Conservation (phyloP, 108 stramenopile species). For the Nitzschia sp. region DNA sequence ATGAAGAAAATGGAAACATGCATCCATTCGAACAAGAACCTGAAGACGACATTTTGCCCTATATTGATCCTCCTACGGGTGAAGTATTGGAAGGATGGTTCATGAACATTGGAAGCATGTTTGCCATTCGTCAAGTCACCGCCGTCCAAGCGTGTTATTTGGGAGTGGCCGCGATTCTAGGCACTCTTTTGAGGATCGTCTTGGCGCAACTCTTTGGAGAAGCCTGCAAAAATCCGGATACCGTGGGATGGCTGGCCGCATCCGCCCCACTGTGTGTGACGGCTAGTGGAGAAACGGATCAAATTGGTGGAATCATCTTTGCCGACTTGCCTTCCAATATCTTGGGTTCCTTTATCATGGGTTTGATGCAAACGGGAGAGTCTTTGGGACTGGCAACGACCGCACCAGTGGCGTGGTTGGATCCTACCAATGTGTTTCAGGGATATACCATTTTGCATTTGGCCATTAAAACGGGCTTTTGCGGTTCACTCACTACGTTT, state of each 20-base stretch:
- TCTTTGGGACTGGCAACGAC: conserved; percentile 31
- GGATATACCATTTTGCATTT: conserved; percentile 45
- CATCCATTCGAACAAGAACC: neutral
- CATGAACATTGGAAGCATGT: neutral
- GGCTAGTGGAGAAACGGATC: conserved; percentile 39
- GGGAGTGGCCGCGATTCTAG: conserved; percentile 56
- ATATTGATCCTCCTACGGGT: too few species aligned
- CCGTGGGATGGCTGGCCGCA: conserved; percentile 59
- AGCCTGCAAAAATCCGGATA: conserved; percentile 59
- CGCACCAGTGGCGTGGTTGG: conserved; percentile 49
- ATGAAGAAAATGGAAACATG: neutral
- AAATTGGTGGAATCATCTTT: conserved; percentile 71
- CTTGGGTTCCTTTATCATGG: conserved; percentile 76
- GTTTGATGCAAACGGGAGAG: conserved; percentile 43
- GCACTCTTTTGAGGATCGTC: conserved; percentile 51
- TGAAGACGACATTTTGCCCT: too few species aligned
- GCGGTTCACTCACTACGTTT: conserved; percentile 76
- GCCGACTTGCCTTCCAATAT: conserved; percentile 76
- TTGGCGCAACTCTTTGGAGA: conserved; percentile 75
- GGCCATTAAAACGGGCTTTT: conserved; percentile 67
- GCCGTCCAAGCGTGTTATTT: conserved; percentile 49
- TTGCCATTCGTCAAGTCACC: too few species aligned
- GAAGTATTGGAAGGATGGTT: neutral
- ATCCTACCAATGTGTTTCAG: conserved; percentile 46
- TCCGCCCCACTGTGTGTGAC: conserved; percentile 63